Evolutionary conservation across 257 asterid species (phyloP).

Genomic region (Knoxia roxburghii): DNA sequence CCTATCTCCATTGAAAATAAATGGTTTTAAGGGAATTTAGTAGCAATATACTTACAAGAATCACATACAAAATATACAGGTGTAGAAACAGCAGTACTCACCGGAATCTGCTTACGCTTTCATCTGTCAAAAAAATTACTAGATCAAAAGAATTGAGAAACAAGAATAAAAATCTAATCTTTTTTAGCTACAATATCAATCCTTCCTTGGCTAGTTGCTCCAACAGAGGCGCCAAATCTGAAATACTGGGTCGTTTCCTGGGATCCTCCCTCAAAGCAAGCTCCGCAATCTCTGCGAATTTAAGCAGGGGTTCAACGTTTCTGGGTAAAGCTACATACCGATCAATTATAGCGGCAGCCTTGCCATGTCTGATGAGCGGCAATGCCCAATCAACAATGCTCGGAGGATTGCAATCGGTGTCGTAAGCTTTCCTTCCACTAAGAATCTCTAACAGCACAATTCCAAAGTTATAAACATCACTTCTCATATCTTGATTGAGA

Average conservation of each 20-base stretch:
- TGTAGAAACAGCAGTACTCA: constrained; percentile 43
- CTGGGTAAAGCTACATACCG: constrained; percentile 66
- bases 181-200: constrained; percentile 48
- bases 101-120: constrained; percentile 25
- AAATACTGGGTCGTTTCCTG: constrained; percentile 44
- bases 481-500: constrained; percentile 37
- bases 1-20: neutral
- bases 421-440: constrained; percentile 74
- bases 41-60: constrained; percentile 40
- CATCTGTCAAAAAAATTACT: constrained; percentile 17
- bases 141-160: constrained; percentile 21
- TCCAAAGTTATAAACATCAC: constrained; percentile 76
- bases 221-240: constrained; percentile 56
- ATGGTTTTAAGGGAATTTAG: constrained; percentile 9
- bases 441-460: constrained; percentile 82
- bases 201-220: constrained; percentile 75
- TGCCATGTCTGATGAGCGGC: constrained; percentile 67
- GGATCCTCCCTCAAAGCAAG: constrained; percentile 69
- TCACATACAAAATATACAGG: constrained; percentile 67
- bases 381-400: constrained; percentile 80
- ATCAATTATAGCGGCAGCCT: constrained; percentile 75
- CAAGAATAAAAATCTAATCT: constrained; percentile 10
- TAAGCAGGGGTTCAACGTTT: constrained; percentile 85
- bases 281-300: constrained; percentile 83
- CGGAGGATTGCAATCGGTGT: constrained; percentile 63